Evolutionary conservation across 2,329 filamentous ascomycete species (phyloP).

Genomic region (Berkeleyomyces rouxiae): DNA sequence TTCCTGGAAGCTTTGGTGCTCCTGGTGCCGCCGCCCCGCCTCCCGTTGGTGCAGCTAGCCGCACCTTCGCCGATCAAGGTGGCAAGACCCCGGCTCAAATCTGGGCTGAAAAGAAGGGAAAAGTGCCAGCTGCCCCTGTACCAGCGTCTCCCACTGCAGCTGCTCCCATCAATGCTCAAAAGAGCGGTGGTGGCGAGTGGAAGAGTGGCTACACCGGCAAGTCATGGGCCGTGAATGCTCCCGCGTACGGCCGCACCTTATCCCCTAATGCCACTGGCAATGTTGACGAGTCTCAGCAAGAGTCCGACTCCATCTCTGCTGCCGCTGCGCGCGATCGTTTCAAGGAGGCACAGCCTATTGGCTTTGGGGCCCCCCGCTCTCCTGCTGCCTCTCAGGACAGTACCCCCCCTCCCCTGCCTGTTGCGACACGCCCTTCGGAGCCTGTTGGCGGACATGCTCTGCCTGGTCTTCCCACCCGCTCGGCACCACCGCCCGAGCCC

Average conservation of each 20-base stretch:
- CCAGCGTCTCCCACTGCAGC: slow-evolving; percentile 28
- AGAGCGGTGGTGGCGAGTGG: slow-evolving; percentile 65
- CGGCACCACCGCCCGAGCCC: slow-evolving; percentile 33
- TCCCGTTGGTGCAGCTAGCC: slow-evolving; percentile 64
- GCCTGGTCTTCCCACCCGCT: slow-evolving; percentile 54
- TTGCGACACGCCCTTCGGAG: slow-evolving; percentile 36
- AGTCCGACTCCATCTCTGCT: slow-evolving; percentile 45
- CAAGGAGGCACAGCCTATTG: slow-evolving; percentile 57
- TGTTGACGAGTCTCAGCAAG: slow-evolving; percentile 25
- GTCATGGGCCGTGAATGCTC: slow-evolving; percentile 69
- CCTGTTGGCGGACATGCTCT: slow-evolving; percentile 62
- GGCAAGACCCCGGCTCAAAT: slow-evolving; percentile 94
- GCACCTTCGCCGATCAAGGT: slow-evolving; percentile 84
- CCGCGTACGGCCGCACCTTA: slow-evolving; percentile 48
- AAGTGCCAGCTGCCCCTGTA: slow-evolving; percentile 29
- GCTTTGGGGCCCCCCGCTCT: slow-evolving; percentile 25
- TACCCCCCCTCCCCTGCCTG: slow-evolving; percentile 24
- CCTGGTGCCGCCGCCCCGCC: slow-evolving; percentile 35
- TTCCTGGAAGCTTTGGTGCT: slow-evolving; percentile 51
- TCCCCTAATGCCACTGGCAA: slow-evolving; percentile 48
- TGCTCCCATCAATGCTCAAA: slow-evolving; percentile 44
- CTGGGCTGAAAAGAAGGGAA: slow-evolving; percentile 95
- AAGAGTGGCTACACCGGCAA: slow-evolving; percentile 85
- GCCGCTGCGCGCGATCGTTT: slow-evolving; percentile 68
- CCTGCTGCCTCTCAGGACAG: slow-evolving; percentile 27